Evolutionary conservation across 345 rosid genomes (phyloP).

Genomic region (Noccaea caerulescens): DNA sequence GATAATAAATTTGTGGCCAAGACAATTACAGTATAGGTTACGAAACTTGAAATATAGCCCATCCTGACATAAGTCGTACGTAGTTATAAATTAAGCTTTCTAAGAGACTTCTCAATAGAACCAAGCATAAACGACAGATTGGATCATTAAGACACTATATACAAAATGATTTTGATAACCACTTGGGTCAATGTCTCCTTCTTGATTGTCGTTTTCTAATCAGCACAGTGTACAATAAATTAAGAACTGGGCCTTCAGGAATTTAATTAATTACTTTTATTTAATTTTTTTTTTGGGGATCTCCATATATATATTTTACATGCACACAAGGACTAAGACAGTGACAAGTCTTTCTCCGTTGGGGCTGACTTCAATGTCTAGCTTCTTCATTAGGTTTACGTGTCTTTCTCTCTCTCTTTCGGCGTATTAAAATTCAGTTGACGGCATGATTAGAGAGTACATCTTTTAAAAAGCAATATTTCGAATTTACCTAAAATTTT

Average conservation of each 20-base stretch:
- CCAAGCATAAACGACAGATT: slow-evolving; percentile 39
- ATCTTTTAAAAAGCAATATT: neutral
- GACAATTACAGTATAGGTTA: slow-evolving; percentile 1
- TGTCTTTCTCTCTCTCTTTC: slow-evolving; percentile 8
- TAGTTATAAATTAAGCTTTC: slow-evolving; percentile 8
- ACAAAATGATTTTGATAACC: slow-evolving; percentile 36
- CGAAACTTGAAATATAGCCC: neutral
- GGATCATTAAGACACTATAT: slow-evolving; percentile 25
- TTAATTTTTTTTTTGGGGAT: slow-evolving; percentile 5
- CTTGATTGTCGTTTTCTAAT: slow-evolving; percentile 37
- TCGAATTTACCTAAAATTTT: neutral
- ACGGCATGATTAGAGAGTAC: neutral
- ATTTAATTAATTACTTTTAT: slow-evolving; percentile 11
- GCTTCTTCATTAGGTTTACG: slow-evolving; percentile 24
- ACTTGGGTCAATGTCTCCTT: slow-evolving; percentile 35
- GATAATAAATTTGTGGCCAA: slow-evolving; percentile 26
- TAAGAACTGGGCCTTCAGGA: neutral
- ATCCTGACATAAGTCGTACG: slow-evolving; percentile 21
- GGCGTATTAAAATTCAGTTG: neutral
- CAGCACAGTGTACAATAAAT: slow-evolving; percentile 8
- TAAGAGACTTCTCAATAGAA: slow-evolving; percentile 15
- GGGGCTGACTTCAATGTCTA: slow-evolving; percentile 16
- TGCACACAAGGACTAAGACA: slow-evolving; percentile 11
- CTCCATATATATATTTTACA: neutral
- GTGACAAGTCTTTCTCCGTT: slow-evolving; percentile 29